A percentile compares a stretch with the other conserved stretches of the same genome.
phyloP scores from a whole-genome alignment of 371 early-diverging fungal genomes.

The Paraphysoderma sedebokerense region DNA sequence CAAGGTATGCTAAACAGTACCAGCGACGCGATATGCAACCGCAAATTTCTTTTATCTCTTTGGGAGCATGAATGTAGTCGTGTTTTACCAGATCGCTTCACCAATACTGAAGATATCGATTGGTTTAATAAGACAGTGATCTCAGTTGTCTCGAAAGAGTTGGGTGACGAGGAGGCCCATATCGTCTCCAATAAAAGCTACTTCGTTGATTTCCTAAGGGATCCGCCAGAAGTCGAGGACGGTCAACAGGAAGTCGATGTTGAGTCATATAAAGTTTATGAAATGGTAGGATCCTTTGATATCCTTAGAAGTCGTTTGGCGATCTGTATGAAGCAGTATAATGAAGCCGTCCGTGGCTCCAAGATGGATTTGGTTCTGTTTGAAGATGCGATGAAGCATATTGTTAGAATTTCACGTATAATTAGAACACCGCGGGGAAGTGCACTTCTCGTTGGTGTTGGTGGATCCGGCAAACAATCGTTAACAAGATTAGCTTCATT shows the following conservation, averaged over 20 bases:
- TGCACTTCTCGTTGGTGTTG: conserved; percentile 39
- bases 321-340: conserved; percentile 38
- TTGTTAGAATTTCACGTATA: conserved; percentile 32
- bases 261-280: conserved; percentile 35
- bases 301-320: conserved; percentile 19
- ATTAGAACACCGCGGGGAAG: conserved; percentile 33
- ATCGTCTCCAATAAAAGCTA: conserved; percentile 15
- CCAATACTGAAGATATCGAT: conserved; percentile 30
- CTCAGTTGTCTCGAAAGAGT: conserved; percentile 22
- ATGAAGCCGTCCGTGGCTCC: conserved; percentile 32
- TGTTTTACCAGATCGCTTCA: conserved; percentile 39
- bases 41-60: conserved; percentile 21
- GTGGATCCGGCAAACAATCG: conserved; percentile 42
- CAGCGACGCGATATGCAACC: conserved; percentile 21
- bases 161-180: conserved; percentile 23
- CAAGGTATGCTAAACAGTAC: conserved; percentile 34
- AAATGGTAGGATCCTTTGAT: conserved; percentile 32
- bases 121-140: conserved; percentile 30
- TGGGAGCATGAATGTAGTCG: conserved; percentile 44
- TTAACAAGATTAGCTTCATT: conserved; percentile 35
- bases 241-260: conserved; percentile 33
- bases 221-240: conserved; percentile 37
- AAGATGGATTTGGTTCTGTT: conserved; percentile 42
- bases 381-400: conserved; percentile 43
- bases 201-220: conserved; percentile 37